A percentile compares a stretch with the other conserved stretches of the same genome.
phyloP scores from a whole-genome alignment of 352 stramenopile species.

The Phytophthora pluvialis region DNA sequence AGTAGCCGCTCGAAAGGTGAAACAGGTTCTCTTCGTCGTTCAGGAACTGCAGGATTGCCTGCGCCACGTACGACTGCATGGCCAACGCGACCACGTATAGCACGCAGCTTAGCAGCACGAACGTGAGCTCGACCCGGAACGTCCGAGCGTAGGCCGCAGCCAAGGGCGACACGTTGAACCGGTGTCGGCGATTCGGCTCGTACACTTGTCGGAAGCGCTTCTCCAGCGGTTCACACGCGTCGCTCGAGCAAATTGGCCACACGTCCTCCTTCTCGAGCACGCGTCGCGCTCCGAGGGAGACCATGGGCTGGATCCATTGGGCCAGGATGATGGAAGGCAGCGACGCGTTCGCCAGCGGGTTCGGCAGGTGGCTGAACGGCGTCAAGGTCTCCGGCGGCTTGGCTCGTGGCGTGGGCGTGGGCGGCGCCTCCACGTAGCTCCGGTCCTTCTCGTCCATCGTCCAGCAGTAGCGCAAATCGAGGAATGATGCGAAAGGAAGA shows the following conservation, averaged over 20 bases:
- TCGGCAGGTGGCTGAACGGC: constrained; percentile 28
- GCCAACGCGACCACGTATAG: constrained; percentile 39
- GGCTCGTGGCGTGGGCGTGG: constrained; percentile 13
- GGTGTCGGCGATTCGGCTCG: constrained; percentile 10
- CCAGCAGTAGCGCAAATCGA: constrained; percentile 13
- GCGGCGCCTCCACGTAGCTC: constrained; percentile 13
- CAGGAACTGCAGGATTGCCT: constrained; percentile 40
- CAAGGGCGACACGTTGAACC: constrained; percentile 26
- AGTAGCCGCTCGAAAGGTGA: constrained; percentile 35
- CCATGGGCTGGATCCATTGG: constrained; percentile 47
- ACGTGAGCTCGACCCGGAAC: constrained; percentile 21
- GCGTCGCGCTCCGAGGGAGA: constrained; percentile 34
- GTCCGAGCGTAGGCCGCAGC: constrained; percentile 22
- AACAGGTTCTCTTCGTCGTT: constrained; percentile 40
- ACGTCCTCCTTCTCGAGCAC: constrained; percentile 39
- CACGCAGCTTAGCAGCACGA: constrained; percentile 22
- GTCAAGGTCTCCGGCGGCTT: background rate
- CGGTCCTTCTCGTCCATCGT: constrained; percentile 8
- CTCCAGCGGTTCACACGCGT: constrained; percentile 34
- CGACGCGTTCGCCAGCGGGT: constrained; percentile 46
- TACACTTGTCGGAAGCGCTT: constrained; percentile 31
- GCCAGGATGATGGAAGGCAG: constrained; percentile 34
- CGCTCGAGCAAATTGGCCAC: constrained; percentile 33
- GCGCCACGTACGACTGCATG: constrained; percentile 36
- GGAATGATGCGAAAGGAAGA: constrained; percentile 5